Base-by-base conservation (phyloP, 2,329 filamentous ascomycete species). In the Claviceps cyperi region DNA sequence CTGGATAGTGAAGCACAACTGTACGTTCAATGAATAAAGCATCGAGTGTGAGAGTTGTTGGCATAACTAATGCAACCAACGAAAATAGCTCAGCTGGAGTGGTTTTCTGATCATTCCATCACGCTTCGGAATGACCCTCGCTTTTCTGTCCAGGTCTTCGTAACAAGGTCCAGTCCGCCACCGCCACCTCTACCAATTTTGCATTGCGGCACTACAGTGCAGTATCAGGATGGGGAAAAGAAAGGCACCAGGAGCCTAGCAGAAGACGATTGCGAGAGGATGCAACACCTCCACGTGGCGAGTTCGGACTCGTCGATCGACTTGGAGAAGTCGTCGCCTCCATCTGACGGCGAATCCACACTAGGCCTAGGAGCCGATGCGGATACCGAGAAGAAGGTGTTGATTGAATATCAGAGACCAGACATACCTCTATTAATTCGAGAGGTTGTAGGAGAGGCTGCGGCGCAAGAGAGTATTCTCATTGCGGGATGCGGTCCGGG, bases 401-500 rank as follows among this genome's bases (percentile, higher is more conserved):
- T 57, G 4, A 58, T 69, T 46, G 52, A 51, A 7, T 62, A 60
- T 19, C 61, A 61, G 6, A 60, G 68, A 6, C 72, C 72, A 1
- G 60, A 72, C 46, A 55, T 73, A 3, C 49, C 54, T 1, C 52
- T 48, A 0, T 53, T 74, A 13, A 62, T 74, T 7, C 59, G 56
- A 2, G 54, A 58, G 14, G 57, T 60, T 0, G 54, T 73, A 3
- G 54, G 57, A 0, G 57, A 54, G 5, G 58, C 61, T 0, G 52
- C 57, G 1, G 49, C 56, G 11, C 54, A 62, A 19, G 59, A 67
- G 49, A 63, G 66, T 1, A 63, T 71, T 40, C 57, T 69, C 38
- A 60, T 76, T 50, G 65, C 71, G 53, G 69, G 67, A 9, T 76
- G 73, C 60, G 73, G 73, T 1, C 72, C 73, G 1, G 61, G 61